Conservation (phyloP, 495 filamentous ascomycete genomes). For the Trichodelitschia bisporula region DNA sequence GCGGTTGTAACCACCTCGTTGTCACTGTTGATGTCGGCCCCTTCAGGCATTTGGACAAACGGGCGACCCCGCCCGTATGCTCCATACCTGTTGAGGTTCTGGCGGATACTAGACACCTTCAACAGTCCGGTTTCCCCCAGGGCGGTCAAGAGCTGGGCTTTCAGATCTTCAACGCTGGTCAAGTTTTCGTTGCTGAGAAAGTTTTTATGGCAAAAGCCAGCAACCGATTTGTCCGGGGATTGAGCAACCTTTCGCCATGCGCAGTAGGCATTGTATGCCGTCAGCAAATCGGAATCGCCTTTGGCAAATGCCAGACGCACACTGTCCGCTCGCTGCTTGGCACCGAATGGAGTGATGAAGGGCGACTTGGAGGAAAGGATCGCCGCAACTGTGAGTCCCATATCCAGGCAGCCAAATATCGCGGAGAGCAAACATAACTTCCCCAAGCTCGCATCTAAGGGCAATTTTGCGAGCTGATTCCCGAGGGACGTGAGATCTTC, state of each 20-base stretch:
- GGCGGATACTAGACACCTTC: constrained; percentile 34
- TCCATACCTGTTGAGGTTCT: constrained; percentile 32
- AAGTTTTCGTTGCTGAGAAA: constrained; percentile 67
- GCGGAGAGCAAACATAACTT: constrained; percentile 70
- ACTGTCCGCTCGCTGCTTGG: constrained; percentile 52
- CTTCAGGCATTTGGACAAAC: constrained; percentile 58
- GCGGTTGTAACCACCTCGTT: constrained; percentile 57
- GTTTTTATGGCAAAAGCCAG: constrained; percentile 75
- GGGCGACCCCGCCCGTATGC: constrained; percentile 33
- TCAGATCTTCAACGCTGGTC: constrained; percentile 78
- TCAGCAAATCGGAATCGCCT: constrained; percentile 77
- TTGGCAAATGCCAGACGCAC: constrained; percentile 53
- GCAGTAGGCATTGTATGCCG: constrained; percentile 77
- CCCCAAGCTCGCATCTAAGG: constrained; percentile 80
- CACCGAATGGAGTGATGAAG: constrained; percentile 64
- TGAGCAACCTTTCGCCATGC: constrained; percentile 62
- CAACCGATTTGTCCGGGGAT: constrained; percentile 39
- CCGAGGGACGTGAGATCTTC: constrained; percentile 79
- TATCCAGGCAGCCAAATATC: constrained; percentile 77
- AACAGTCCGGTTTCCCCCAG: constrained; percentile 66
- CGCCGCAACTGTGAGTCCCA: constrained; percentile 69
- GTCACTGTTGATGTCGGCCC: constrained; percentile 43
- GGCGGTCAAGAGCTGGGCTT: constrained; percentile 62
- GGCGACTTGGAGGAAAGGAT: constrained; percentile 87
- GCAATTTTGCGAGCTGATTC: constrained; percentile 60